Evolutionary conservation across 1,284 basidiomycete genomes (phyloP), one percentile per base, ranked within the genome.

Genomic region (Rhizoctonia solani): DNA sequence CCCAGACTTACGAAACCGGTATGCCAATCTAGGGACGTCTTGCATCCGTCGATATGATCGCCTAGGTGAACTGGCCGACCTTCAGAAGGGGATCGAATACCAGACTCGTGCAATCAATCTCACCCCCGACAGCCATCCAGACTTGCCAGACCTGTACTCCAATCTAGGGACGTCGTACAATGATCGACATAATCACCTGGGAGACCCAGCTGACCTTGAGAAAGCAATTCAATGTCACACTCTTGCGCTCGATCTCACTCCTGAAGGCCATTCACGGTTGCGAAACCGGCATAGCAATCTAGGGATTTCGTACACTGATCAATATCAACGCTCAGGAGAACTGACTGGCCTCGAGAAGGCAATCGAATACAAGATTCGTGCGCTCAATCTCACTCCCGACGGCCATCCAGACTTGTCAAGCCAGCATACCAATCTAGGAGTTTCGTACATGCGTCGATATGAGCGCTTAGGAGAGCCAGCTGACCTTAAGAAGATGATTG

Each of bases 401-500:
- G 16, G 27, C 16, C 56, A 61, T 9, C 23, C 39, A 11, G 11
- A 4, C 56, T 3, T 25, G 4, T 49, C 16, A 37, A 14, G 4
- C 19, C 6, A 6, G 13, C 54, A 59, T 29, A 14, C 5, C 16
- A 59, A 47, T 34, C 66, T 67, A 39, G 54, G 39, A 4, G 19
- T 46, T 21, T 27, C 19, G 3, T 54, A 54, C 19, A 21, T 14
- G 2, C n/a, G n/a, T 3, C 53, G 66, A 11, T 67, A 46, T 49
- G 19, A 37, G 23, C 39, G 47, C 30, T n/a, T 23, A 5, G 23
- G 8, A 6, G 54, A 59, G 27, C 13, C 11, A n/a, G 27, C 53
- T 6, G 66, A 67, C 25, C 27, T 67, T n/a, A 55, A 58, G 6
- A 41, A 34, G 25, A 42, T 21, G 30, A 59, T 42, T 55, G 23